Base-by-base conservation (phyloP, 192 early-diverging fungal genomes). In the Entomortierella lignicola region DNA sequence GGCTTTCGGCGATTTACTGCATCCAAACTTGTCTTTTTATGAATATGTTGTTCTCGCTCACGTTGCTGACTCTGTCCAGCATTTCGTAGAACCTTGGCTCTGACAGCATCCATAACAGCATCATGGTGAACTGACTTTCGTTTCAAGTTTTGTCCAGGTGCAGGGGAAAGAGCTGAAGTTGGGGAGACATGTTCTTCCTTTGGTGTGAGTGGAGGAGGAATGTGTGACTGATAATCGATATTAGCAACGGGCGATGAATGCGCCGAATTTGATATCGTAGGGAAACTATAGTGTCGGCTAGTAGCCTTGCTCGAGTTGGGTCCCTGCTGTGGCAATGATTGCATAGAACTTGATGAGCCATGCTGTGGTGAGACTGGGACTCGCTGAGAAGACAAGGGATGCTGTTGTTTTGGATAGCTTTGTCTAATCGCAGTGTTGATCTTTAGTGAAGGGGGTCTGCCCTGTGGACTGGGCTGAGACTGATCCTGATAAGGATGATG, bases 101-200 rank as follows among this genome's bases (percentile, higher is more conserved):
- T 63, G 21, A 84, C 58, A 4, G 83, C 83, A 29, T 84, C 83
- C 83, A 84, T 84, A 27, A 84, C 70, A 23, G 73, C 79, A 18
- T 84, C 83, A 52, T 84, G 83, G 42, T 79, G 69, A 57, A 84
- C 81, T 34, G 63, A 84, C 68, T 77, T 84, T 54, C 64, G 72
- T 30, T 79, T 84, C 66, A 65, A 23, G n/a, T 23, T 73, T 8
- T 65, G 63, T 10, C 75, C 65, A 26, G 57, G 47, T 18, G 62
- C 68, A 11, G 75, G 68, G 0, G 75, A 70, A 0, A 65, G 44
- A 7, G 68, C 63, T n/a, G 75, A 79, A 3, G 75, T 79, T 2
- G 75, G 75, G 8, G 75, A 79, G 31, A 60, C 56, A 48, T 70
- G 63, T 11, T 79, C 68, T 5, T 79, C 75, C 58, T 74, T 74